These are phyloP conservation scores for Raphanus sativus DNA, from an alignment of 345 rosid genomes.

Conservation along the genomic window DNA sequence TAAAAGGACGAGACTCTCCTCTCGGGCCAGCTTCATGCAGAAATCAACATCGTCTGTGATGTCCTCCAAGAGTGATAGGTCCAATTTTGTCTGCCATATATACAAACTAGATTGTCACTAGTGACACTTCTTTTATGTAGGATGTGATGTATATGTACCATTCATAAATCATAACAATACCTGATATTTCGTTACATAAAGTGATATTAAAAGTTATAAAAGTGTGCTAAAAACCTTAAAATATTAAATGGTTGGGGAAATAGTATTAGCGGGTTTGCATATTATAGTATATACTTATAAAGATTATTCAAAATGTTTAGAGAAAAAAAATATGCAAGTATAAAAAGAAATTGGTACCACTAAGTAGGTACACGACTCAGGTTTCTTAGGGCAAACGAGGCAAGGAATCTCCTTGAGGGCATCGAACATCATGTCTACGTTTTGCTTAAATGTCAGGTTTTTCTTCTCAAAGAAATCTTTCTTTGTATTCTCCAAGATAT, in stretches of 20 bases:
- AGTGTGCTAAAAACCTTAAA: not conserved
- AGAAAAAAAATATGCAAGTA: not conserved
- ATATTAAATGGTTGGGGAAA: not conserved
- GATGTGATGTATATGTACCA: not conserved
- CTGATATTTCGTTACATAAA: not conserved
- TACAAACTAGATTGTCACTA: not conserved
- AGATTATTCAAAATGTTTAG: not conserved
- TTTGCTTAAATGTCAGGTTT: constrained; percentile 38
- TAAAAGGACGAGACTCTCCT: constrained; percentile 64
- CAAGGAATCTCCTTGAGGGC: constrained; percentile 57
- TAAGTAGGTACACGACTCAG: constrained; percentile 63
- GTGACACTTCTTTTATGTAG: not conserved
- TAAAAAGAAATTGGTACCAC: constrained; percentile 46
- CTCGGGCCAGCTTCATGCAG: constrained; percentile 55
- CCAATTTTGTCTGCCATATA: constrained; percentile 49
- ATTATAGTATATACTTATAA: not conserved
- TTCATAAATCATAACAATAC: not conserved
- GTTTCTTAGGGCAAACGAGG: constrained; percentile 53
- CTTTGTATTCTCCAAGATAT: constrained; percentile 54
- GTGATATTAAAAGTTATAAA: not conserved
- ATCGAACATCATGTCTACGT: constrained; percentile 46
- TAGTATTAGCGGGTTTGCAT: not conserved
- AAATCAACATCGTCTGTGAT: constrained; percentile 59
- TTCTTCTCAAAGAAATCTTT: constrained; percentile 53
- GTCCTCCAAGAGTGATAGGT: constrained; percentile 50